Conservation (phyloP, 2,329 filamentous ascomycete species). For the Cyphellophora europaea region DNA sequence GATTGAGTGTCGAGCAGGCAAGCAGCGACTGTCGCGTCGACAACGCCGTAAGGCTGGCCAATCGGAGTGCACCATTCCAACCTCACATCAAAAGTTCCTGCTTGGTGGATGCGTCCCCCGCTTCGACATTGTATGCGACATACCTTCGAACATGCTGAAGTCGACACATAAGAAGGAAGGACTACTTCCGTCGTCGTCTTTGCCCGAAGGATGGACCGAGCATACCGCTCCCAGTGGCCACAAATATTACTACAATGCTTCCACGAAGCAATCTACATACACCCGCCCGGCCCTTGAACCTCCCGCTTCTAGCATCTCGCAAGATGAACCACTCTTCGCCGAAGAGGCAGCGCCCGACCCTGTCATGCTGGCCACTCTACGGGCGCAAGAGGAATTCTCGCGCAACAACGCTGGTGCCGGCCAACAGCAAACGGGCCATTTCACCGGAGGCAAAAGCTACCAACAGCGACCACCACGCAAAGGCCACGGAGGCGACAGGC, state of each 20-base stretch:
- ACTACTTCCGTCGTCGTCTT: constrained; percentile 42
- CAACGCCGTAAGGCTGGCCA: not conserved
- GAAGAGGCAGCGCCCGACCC: constrained; percentile 17
- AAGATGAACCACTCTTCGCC: constrained; percentile 18
- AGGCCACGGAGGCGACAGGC: constrained; percentile 64
- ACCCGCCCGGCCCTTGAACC: constrained; percentile 48
- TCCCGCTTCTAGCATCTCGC: constrained; percentile 21
- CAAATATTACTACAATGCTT: constrained; percentile 76
- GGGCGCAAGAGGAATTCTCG: constrained; percentile 17
- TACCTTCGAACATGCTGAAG: constrained; percentile 60
- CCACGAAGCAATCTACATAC: constrained; percentile 81
- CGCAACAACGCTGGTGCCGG: constrained; percentile 24
- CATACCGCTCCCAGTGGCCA: constrained; percentile 79
- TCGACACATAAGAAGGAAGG: constrained; percentile 56
- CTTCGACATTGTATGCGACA: too few relatives aligned
- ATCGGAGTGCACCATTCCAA: not conserved
- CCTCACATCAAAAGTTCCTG: too few relatives aligned
- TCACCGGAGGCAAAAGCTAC: constrained; percentile 42
- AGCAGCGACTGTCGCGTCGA: not conserved
- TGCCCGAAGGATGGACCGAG: constrained; percentile 82
- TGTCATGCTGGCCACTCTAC: constrained; percentile 12
- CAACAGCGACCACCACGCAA: constrained; percentile 49
- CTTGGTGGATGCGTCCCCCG: too few relatives aligned
- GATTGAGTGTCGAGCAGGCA: not conserved
- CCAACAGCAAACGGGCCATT: constrained; percentile 33